Conservation (phyloP, 2,329 filamentous ascomycete species). For the Pseudogymnoascus sp. region DNA sequence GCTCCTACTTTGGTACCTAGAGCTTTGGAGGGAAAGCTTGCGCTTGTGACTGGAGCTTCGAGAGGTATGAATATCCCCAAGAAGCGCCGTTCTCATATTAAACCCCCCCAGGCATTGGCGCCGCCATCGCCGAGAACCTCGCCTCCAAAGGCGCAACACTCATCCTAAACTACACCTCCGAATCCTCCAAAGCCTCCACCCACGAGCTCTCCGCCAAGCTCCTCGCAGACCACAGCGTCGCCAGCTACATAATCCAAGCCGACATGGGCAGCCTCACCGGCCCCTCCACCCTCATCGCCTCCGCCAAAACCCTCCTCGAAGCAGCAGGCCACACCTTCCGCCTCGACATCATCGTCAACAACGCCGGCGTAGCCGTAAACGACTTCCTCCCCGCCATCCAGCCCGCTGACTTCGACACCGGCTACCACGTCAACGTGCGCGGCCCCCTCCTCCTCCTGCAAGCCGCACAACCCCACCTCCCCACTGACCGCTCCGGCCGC, state of each 20-base stretch:
- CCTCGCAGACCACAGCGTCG: constrained; percentile 47
- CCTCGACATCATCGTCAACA: constrained; percentile 82
- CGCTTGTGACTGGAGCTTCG: constrained; percentile 71
- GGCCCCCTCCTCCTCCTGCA: constrained; percentile 73
- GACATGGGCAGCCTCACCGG: constrained; percentile 59
- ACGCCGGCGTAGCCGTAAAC: constrained; percentile 67
- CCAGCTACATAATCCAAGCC: constrained; percentile 57
- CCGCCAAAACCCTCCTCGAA: constrained; percentile 34
- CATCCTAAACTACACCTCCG: constrained; percentile 59
- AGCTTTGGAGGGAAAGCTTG: constrained; percentile 64
- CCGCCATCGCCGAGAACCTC: constrained; percentile 56
- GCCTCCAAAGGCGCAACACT: constrained; percentile 58
- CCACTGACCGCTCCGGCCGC: constrained; percentile 55
- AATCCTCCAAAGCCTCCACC: constrained; percentile 46
- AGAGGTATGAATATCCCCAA: constrained; percentile 45
- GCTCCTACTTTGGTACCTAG: not conserved
- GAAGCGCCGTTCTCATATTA: not conserved
- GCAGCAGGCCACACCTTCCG: constrained; percentile 47
- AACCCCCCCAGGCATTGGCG: constrained; percentile 58
- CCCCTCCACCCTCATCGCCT: constrained; percentile 50
- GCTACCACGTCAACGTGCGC: constrained; percentile 74
- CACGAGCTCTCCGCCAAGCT: constrained; percentile 49
- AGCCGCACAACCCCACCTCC: constrained; percentile 62
- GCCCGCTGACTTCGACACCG: constrained; percentile 56
- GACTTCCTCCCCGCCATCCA: constrained; percentile 55